Base-by-base conservation (phyloP, 2,329 filamentous ascomycete species). In the Trichoderma brevicompactum region DNA sequence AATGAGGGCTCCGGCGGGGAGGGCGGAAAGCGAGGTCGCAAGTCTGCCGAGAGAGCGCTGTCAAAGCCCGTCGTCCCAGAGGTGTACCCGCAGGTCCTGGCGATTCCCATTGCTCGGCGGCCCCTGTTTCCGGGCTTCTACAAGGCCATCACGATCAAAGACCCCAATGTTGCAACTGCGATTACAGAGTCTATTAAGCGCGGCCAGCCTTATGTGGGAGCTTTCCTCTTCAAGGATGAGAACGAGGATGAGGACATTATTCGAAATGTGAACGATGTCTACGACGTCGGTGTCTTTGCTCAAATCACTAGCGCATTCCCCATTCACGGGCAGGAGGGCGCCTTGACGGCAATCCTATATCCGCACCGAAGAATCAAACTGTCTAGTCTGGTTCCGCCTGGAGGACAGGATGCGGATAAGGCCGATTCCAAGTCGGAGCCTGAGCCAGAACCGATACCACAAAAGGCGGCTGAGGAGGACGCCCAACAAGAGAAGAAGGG, bases 51-150 rank as follows among this genome's bases (percentile, higher is more conserved):
- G 67, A 88, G 87, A 73, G 89, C 91, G 28, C 83, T 98, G 44
- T 88, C 92, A 72, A 98, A 98, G 79, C 91, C 93, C 1, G 87
- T 90, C 2, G 90, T 98, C 13, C 95, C 95, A 13, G 95, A 99
- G 68, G 89, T 97, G 49, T 99, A 99, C 76, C 95, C 95, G 3
- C 95, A 98, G 76, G 94, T 99, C 64, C 92, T 99, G 85, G 94
- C 94, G 2, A 96, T 99, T 64, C 95, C 95, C 7, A 97, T 99
- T 72, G 91, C 92, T 34, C 93, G 96, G 77, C 86, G 95, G 61
- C 95, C 95, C 10, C 82, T 99, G 12, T 99, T 98, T 79, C 95
- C 95, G 1, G 95, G 95, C 1, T 99, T 98, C 79, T 99, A 99
- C 82, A 99, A 99, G 79, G 94, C 95, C 9, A 95, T 99, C 71